Conservation (phyloP, 2,329 filamentous ascomycete species). For the Aspergillus aculeatinus region DNA sequence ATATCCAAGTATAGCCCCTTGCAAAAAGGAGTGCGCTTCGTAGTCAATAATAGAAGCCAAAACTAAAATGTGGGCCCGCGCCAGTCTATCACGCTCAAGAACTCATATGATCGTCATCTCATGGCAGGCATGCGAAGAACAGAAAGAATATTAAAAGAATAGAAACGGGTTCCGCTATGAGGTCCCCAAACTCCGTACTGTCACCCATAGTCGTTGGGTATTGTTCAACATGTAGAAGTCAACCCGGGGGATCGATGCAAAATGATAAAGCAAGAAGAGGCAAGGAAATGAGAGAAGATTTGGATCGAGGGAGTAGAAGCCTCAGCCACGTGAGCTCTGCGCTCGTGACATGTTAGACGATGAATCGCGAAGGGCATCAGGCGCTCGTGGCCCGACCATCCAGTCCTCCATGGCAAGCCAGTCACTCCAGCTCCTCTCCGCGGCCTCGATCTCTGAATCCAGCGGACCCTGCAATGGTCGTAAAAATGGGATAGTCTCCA, state of each 20-base stretch:
- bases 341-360: conserved; percentile 37
- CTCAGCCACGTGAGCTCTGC: conserved; percentile 31
- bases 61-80: conserved; percentile 9
- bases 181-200: conserved; percentile 6
- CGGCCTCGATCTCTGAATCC: conserved; percentile 76
- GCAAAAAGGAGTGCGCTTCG: not conserved
- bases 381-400: conserved; percentile 87
- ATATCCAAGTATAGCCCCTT: not conserved
- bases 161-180: not conserved
- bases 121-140: conserved; percentile 8
- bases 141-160: conserved; percentile 6
- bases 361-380: conserved; percentile 46
- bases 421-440: conserved; percentile 85
- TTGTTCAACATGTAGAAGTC: not conserved
- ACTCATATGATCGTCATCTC: conserved; percentile 19
- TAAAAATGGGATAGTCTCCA: conserved; percentile 84
- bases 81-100: conserved; percentile 16
- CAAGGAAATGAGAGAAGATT: not conserved
- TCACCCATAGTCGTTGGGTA: not conserved
- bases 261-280: not conserved
- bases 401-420: conserved; percentile 98
- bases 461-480: conserved; percentile 74
- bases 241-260: not conserved
- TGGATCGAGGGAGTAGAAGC: not conserved
- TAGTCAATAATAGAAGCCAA: conserved; percentile 1